Evolutionary conservation across 83 land plant genomes (phyloP), one percentile per base, ranked within the genome.

Genomic region (Larix sibirica): DNA sequence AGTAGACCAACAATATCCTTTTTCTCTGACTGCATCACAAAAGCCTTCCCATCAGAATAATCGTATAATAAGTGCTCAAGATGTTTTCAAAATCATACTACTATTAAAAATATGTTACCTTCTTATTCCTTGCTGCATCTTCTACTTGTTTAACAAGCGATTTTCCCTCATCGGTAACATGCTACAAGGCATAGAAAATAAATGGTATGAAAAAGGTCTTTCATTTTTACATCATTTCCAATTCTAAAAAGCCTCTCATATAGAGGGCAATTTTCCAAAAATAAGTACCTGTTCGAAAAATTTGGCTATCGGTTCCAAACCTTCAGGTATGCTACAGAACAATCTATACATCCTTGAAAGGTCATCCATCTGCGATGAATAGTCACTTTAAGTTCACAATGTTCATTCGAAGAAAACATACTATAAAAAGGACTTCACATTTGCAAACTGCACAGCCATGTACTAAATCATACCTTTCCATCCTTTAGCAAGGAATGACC

Each of bases 311-410:
- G 97, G 98, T 38, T 95, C 96, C 71, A 96, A 83, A 0, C 99
- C 97, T 80, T 87, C 83, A 3, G 89, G 87, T 80, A 95, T 93
- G 69, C 89, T 89, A 61, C 69, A 86, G 79, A 90, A 96, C n/a
- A 96, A 89, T 36, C 96, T 86, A 81, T 91, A 95, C 96, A 96
- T 95, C 58, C 98, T 88, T 67, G 98, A 91, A 36, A 96, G 85
- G 84, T 96, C 98, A 14, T 96, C 96, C 9, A 87, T 87, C 94
- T 91, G 83, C 8, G 69, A 3, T 21, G 40, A 56, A 61, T 3
- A 8, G 1, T 33, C 36, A 80, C 63, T 68, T 56, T 83, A 6
- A 38, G 66, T 33, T 31, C 73, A 59, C 1, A 54, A 3, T 4
- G 6, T 74, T 33, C 50, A 74, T 14, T 6, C 4, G 26, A 75